Evolutionary conservation across 768 basidiomycete genomes (phyloP), one percentile per base, ranked within the genome.

Genomic region (Trametes cingulata): DNA sequence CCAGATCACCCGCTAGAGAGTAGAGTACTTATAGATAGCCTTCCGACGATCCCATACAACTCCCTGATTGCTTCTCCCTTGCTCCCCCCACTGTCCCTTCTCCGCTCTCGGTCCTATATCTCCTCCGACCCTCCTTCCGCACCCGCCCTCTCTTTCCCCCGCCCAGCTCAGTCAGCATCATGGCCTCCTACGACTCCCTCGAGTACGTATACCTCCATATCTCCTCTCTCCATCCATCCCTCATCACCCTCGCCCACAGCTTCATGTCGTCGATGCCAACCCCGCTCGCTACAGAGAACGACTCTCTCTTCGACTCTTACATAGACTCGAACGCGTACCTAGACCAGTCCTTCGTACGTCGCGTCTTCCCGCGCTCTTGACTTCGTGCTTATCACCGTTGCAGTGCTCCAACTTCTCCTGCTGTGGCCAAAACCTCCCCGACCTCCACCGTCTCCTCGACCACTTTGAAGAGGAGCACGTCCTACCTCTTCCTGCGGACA

Each of bases 401-500:
- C 56, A 77, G 75, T 79, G 77, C 60, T 72, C 74, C 39, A 71
- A 83, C 71, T 82, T 80, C 65, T 74, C 73, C 33, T 83, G 83
- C 64, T 83, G 83, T 64, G 78, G 77, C 41, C 70, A 75, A 43
- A 68, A 72, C 20, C 76, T 82, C 29, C 65, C 75, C 6, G 79
- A 81, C 69, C 71, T 83, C 39, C 83, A 83, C 64, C 77, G 75
- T 39, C 74, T 83, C 19, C 72, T 84, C 52, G 78, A 80, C 62
- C 84, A 84, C 61, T 80, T 80, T 50, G 82, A 83, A 62, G 75
- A 77, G 63, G 63, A 69, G 7, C 77, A 76, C 56, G 78, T 76
- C 45, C 69, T 75, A 40, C 70, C 73, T 19, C 47, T 72, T 60
- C 66, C 64, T 42, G 27, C 45, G 2, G 67, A 72, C 54, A 75